Percentiles rank a stretch among this genome's conserved stretches.
Evolutionary conservation across 164 flowering plant genomes (phyloP).

Genomic region (Piper longum): DNA sequence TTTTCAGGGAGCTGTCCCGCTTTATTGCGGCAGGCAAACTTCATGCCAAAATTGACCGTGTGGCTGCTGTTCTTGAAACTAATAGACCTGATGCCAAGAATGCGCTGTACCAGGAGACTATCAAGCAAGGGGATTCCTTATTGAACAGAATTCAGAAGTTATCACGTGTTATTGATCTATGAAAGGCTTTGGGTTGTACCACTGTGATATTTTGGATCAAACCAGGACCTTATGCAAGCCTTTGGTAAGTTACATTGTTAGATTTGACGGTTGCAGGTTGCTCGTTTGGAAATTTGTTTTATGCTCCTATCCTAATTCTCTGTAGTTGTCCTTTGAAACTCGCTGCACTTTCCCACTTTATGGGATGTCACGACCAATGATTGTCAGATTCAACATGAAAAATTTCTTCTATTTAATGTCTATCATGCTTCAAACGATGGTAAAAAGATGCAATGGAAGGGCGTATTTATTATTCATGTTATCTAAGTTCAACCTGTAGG

Average conservation of each 20-base stretch:
- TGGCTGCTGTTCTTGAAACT: conserved; percentile 90
- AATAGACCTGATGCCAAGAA: conserved; percentile 94
- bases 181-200: conserved; percentile 6
- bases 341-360: too few species aligned
- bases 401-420: too few species aligned
- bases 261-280: background rate
- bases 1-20: conserved; percentile 79
- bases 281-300: background rate
- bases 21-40: conserved; percentile 96
- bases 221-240: background rate
- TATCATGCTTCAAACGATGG: too few species aligned
- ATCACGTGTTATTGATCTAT: conserved; percentile 87
- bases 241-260: background rate
- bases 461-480: too few species aligned
- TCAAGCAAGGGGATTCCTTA: conserved; percentile 93
- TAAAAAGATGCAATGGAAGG: too few species aligned
- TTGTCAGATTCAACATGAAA: too few species aligned
- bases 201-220: background rate
- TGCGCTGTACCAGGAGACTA: conserved; percentile 89
- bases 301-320: background rate
- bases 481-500: too few species aligned
- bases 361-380: too few species aligned
- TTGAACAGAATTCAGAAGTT: conserved; percentile 88
- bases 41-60: conserved; percentile 96
- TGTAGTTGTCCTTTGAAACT: too few species aligned